Conservation (phyloP, 1,139 yeast genomes). For the Taphrina deformans region DNA sequence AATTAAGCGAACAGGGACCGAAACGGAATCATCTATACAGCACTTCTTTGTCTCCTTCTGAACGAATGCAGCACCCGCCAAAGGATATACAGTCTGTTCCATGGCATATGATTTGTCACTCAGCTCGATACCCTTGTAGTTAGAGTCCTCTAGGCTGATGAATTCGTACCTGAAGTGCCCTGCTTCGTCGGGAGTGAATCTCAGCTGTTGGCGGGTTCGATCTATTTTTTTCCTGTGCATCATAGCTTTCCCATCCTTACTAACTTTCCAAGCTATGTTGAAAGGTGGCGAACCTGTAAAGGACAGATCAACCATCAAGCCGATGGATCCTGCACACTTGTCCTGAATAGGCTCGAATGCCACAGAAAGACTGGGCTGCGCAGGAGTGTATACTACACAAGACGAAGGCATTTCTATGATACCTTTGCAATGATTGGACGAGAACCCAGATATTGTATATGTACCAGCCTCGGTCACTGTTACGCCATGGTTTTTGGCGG, state of each 20-base stretch:
- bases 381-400: conserved; percentile 51
- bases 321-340: conserved; percentile 89
- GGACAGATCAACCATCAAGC: conserved; percentile 66
- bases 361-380: conserved; percentile 52
- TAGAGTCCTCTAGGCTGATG: conserved; percentile 48
- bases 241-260: conserved; percentile 43
- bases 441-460: conserved; percentile 57
- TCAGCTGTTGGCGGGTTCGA: conserved; percentile 55
- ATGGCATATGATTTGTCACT: conserved; percentile 43
- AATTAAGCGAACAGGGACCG: conserved; percentile 59
- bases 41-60: conserved; percentile 42
- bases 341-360: conserved; percentile 61
- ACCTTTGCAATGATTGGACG: conserved; percentile 67
- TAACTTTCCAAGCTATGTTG: conserved; percentile 60
- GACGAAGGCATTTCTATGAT: conserved; percentile 53
- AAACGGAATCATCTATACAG: conserved; percentile 53
- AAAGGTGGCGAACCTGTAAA: conserved; percentile 83
- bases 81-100: conserved; percentile 46
- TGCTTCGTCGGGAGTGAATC: conserved; percentile 74
- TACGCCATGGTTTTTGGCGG: conserved; percentile 39
- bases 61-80: conserved; percentile 48
- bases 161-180: conserved; percentile 79
- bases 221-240: conserved; percentile 41
- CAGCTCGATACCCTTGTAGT: conserved; percentile 44
- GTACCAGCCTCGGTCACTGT: conserved; percentile 51